Percentiles rank a stretch among this genome's conserved stretches.
Evolutionary conservation across 2,329 filamentous ascomycete species (phyloP).

Genomic region (Fonsecaea monophora): DNA sequence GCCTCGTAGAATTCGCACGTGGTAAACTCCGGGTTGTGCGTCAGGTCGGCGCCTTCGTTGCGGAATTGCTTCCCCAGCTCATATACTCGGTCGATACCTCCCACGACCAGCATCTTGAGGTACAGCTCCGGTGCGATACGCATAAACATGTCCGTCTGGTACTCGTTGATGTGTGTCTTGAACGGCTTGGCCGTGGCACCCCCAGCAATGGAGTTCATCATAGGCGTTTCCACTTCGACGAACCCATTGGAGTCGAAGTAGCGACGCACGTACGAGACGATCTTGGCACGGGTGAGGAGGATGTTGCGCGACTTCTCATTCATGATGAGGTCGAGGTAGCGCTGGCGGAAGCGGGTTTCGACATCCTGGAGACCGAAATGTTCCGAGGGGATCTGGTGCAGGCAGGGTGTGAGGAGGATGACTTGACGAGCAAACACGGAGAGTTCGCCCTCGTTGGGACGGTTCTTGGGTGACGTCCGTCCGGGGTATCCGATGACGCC

Average conservation of each 20-base stretch:
- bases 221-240: slow-evolving; percentile 93
- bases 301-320: slow-evolving; percentile 85
- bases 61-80: slow-evolving; percentile 95
- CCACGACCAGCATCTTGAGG: slow-evolving; percentile 95
- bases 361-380: slow-evolving; percentile 95
- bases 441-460: slow-evolving; percentile 81
- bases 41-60: slow-evolving; percentile 89
- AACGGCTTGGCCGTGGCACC: slow-evolving; percentile 96
- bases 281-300: slow-evolving; percentile 84
- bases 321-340: slow-evolving; percentile 96
- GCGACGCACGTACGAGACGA: slow-evolving; percentile 84
- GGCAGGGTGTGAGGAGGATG: slow-evolving; percentile 83
- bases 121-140: slow-evolving; percentile 94
- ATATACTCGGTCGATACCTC: slow-evolving; percentile 92
- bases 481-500: slow-evolving; percentile 85
- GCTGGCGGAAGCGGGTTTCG: slow-evolving; percentile 89
- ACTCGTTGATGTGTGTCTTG: slow-evolving; percentile 93
- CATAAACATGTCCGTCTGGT: slow-evolving; percentile 93
- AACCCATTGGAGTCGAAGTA: slow-evolving; percentile 91
- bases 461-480: slow-evolving; percentile 85
- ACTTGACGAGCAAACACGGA: slow-evolving; percentile 92
- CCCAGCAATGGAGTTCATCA: slow-evolving; percentile 95
- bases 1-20: slow-evolving; percentile 98
- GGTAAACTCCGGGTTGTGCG: slow-evolving; percentile 98
- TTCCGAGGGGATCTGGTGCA: slow-evolving; percentile 88